A percentile compares a stretch with the other conserved stretches of the same genome.
phyloP scores from a whole-genome alignment of 495 filamentous ascomycete genomes.

The Podospora fimiseda region DNA sequence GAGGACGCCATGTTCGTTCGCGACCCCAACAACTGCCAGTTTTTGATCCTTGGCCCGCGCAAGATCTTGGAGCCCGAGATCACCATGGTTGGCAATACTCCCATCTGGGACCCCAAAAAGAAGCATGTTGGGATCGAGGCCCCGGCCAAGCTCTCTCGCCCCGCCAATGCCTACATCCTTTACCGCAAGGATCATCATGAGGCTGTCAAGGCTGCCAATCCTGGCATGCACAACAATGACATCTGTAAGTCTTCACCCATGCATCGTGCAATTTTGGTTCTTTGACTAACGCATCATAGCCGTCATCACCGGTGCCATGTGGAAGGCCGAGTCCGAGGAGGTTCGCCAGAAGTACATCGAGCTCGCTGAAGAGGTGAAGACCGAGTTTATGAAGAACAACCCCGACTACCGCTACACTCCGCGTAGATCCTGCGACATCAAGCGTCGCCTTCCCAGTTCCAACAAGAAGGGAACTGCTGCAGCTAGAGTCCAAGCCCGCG shows the following conservation, averaged over 20 bases:
- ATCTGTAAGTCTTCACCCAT: constrained; percentile 12
- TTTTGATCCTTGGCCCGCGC: constrained; percentile 15
- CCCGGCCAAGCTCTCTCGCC: constrained; percentile 14
- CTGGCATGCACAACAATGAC: constrained; percentile 20
- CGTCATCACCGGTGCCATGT: constrained; percentile 19
- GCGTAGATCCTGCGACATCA: constrained; percentile 13
- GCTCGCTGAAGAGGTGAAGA: constrained; percentile 4
- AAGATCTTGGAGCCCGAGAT: constrained; percentile 5
- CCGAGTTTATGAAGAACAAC: constrained; percentile 13
- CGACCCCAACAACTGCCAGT: constrained; percentile 5
- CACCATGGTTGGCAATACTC: constrained; percentile 2
- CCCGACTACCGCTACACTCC: constrained; percentile 15
- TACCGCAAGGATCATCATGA: constrained; percentile 18
- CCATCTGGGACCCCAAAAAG: constrained; percentile 11
- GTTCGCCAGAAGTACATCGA: constrained; percentile 16
- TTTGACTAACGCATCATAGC: constrained; percentile 12
- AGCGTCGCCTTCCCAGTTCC: too few species aligned
- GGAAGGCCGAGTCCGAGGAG: constrained; percentile 15
- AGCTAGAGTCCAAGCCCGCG: too few species aligned
- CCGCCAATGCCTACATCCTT: constrained; percentile 23
- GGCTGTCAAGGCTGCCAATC: constrained; percentile 8
- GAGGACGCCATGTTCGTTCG: constrained; percentile 15
- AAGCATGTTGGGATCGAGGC: constrained; percentile 3
- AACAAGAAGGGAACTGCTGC: too few species aligned
- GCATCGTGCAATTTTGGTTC: neutral